Evolutionary conservation across 257 asterid species (phyloP).

Genomic region (Solanum habrochaites): DNA sequence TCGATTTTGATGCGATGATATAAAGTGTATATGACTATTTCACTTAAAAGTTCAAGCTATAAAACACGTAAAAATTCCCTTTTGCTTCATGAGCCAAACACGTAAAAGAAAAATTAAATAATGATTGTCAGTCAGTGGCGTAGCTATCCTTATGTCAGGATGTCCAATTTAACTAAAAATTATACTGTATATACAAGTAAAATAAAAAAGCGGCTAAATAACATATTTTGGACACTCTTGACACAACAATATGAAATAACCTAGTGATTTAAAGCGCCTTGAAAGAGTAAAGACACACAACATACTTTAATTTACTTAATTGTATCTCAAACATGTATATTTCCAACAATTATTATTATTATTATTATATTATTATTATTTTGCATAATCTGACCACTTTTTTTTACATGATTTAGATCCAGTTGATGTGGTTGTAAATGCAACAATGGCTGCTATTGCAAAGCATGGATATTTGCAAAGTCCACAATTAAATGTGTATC

Average conservation of each 20-base stretch:
- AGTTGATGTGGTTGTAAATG: slow-evolving; percentile 26
- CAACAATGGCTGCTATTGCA: slow-evolving; percentile 32
- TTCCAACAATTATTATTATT: background rate
- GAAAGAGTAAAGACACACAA: no score
- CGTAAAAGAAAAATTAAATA: no score
- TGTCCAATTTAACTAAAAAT: no score
- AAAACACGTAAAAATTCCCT: background rate
- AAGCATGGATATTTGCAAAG: slow-evolving; percentile 13
- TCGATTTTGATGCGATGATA: background rate
- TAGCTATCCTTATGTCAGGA: no score
- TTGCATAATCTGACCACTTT: background rate
- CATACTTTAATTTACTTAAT: background rate
- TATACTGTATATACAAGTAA: no score
- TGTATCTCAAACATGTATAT: background rate
- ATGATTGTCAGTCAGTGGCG: no score
- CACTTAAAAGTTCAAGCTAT: background rate
- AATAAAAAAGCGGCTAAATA: no score
- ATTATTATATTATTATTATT: background rate
- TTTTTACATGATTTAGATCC: slow-evolving; percentile 17
- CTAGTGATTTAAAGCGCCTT: no score
- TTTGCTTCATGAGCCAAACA: background rate
- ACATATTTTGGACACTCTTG: no score
- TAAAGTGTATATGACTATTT: background rate
- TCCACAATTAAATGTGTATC: slow-evolving; percentile 16
- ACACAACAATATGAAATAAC: no score